Evolutionary conservation across 257 asterid species (phyloP), one percentile per base, ranked within the genome.

Genomic region (Ocimum tenuiflorum): DNA sequence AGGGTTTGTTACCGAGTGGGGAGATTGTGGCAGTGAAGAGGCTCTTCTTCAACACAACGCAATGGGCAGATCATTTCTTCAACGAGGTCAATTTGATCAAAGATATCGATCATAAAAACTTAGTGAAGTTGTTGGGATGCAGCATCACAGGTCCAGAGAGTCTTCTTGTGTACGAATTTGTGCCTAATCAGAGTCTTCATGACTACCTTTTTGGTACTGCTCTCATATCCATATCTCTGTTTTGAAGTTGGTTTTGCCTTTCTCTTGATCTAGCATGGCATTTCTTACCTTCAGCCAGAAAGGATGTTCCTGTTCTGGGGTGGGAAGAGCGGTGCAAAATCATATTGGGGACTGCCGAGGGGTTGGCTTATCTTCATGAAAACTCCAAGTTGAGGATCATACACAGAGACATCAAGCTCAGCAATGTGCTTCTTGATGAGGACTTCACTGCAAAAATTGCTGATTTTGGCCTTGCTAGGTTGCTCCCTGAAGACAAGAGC

Each of bases 141-240:
- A 86, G 96, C 84, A 79, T 86, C 60, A 81, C 91, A 22, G 96
- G 95, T 42, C 96, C 96, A 0, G 96, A 86, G 73, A 86, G 95
- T 47, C 86, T 88, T 43, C 92, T 88, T 5, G 95, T 86, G 36
- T 88, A 86, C 12, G 96, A 83, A 55, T 88, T 74, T 0, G 80
- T 82, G 47, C 77, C 96, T n/a, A 88, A 86, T 55, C 86, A 80
- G 46, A 88, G 95, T 80, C 88, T 88, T 50, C 87, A 77, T 10
- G 88, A 86, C 33, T 81, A 80, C 53, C 67, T 86, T 11, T 80
- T 77, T 3, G 94, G 95, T 88, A 55, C 27, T 58, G 65, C 38
- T 69, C 72, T 29, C 2, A 27, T 7, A 20, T 15, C 75, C 75
- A 45, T 8, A 8, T 12, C 13, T 17, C 43, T 8, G 3, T 15